Evolutionary conservation across 305 asterid species (phyloP), one percentile per base, ranked within the genome.

Genomic region (Rubia tinctorum): DNA sequence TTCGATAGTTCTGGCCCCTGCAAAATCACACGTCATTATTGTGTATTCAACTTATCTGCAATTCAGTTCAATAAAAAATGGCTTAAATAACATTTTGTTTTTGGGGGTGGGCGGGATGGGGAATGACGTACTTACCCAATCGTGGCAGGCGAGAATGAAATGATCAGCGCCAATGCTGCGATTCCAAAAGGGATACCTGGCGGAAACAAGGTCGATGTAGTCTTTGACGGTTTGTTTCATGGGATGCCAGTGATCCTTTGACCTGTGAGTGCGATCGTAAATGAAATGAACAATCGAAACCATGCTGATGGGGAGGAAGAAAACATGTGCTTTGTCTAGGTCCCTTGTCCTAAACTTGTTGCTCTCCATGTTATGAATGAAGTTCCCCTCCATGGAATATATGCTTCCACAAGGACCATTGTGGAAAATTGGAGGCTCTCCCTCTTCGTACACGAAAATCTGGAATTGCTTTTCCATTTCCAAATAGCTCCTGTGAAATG

Each of bases 101-200:
- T 53, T 22, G n/a, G 23, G 10, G 10, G 7, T 13, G 55, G 55
- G 55, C 14, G 55, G 55, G 55, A 9, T 14, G 55, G 53, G 58
- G 8, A 53, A 17, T 53, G 59, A 53, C 6, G 59, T 0, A 53
- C 59, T 58, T 83, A 93, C 97, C 98, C 98, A 93, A 79, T 93
- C 98, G 73, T 93, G 98, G 87, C 97, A 93, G 64, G 98, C 83
- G 27, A 93, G 96, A 88, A 93, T 85, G 86, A 93, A 82, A 69
- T 93, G 97, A 81, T 93, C 98, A 0, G 86, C 81, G 7, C 97
- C 98, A 0, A 81, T 84, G 87, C 94, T 91, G 63, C 94, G 88
- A 71, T 91, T 93, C 98, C 98, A 93, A 25, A 77, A 86, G 15
- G 90, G 96, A 69, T 93, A 91, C 58, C 84, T 86, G 4, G n/a